Conservation (phyloP, 768 basidiomycete species). For the Tricholoma terreum region DNA sequence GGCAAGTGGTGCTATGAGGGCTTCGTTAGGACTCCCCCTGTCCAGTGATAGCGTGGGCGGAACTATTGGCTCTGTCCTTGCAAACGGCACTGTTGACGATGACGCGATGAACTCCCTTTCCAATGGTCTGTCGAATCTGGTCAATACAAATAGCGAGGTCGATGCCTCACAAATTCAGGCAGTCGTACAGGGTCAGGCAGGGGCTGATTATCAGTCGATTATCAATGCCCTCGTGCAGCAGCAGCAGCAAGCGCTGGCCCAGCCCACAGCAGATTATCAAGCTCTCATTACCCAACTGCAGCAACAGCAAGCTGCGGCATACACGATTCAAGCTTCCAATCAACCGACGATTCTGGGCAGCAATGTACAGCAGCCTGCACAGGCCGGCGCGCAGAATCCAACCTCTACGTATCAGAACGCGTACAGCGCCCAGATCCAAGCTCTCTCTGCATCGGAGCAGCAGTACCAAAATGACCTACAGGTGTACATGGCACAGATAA, state of each 20-base stretch:
- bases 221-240: conserved; percentile 28
- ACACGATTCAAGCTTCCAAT: background rate
- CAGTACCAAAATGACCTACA: conserved; percentile 3
- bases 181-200: conserved; percentile 25
- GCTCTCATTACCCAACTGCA: conserved; percentile 10
- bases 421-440: background rate
- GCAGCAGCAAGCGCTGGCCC: conserved; percentile 22
- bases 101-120: conserved; percentile 1
- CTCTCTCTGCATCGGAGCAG: background rate
- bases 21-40: conserved; percentile 1
- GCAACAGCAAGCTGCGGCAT: background rate
- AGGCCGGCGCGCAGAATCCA: background rate
- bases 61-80: conserved; percentile 6
- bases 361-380: background rate
- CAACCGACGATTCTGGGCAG: background rate
- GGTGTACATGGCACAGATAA: background rate
- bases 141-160: conserved; percentile 5
- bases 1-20: conserved; percentile 7
- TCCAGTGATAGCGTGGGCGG: conserved; percentile 1
- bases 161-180: conserved; percentile 24
- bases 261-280: conserved; percentile 9
- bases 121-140: conserved; percentile 15
- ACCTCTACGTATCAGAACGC: background rate
- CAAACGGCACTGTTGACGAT: conserved; percentile 1
- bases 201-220: conserved; percentile 29